Conservation (phyloP, 352 stramenopile species). For the Thraustotheca clavata region DNA sequence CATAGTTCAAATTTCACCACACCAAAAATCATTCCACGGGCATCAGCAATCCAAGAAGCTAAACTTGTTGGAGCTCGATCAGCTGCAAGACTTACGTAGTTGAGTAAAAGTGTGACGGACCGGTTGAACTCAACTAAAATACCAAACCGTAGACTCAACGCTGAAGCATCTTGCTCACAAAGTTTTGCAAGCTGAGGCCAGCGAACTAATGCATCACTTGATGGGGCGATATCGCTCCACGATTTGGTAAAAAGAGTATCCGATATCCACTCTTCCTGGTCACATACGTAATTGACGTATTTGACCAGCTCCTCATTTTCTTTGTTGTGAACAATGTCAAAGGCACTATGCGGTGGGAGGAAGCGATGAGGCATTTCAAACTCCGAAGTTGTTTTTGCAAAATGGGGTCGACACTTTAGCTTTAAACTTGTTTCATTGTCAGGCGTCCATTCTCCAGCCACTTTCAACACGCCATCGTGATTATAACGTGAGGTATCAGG, state of each 20-base stretch:
- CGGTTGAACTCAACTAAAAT: slow-evolving; percentile 64
- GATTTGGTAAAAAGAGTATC: slow-evolving; percentile 36
- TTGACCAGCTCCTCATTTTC: slow-evolving; percentile 48
- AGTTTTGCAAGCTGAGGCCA: slow-evolving; percentile 62
- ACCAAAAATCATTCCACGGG: slow-evolving; percentile 49
- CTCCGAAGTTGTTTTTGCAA: not conserved
- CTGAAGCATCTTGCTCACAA: slow-evolving; percentile 22
- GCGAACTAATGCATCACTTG: slow-evolving; percentile 44
- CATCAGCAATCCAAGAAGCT: not conserved
- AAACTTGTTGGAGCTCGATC: not conserved
- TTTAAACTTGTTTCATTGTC: not conserved
- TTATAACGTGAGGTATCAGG: slow-evolving; percentile 29
- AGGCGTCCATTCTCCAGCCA: not conserved
- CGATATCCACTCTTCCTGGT: slow-evolving; percentile 35
- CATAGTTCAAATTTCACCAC: slow-evolving; percentile 61
- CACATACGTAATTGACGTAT: slow-evolving; percentile 60
- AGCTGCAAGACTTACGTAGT: slow-evolving; percentile 28
- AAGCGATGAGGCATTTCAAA: not conserved
- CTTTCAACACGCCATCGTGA: not conserved
- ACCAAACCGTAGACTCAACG: slow-evolving; percentile 44
- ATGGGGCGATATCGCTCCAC: slow-evolving; percentile 54
- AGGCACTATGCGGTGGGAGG: not conserved
- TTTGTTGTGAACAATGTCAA: not conserved
- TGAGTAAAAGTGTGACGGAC: slow-evolving; percentile 40
- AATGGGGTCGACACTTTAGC: not conserved